Percentiles rank a stretch among this genome's conserved stretches.
Evolutionary conservation across 1,284 basidiomycete genomes (phyloP).

Genomic region (Xerocomus minutiporus): DNA sequence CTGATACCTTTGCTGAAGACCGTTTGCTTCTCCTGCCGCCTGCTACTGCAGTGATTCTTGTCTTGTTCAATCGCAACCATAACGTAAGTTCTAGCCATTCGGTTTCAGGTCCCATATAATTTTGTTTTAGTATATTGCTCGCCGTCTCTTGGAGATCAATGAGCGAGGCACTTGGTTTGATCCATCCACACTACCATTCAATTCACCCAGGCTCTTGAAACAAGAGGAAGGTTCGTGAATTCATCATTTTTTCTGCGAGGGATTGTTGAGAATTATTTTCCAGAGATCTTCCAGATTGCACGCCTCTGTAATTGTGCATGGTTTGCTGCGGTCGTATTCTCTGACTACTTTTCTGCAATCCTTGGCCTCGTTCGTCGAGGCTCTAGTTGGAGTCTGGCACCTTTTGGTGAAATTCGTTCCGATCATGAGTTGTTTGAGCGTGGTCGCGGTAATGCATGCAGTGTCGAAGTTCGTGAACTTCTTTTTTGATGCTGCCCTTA

Average conservation of each 20-base stretch:
- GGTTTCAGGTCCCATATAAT: not conserved
- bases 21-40: constrained; percentile 79
- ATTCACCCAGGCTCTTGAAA: constrained; percentile 37
- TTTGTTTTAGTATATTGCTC: constrained; percentile 64
- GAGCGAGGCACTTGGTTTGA: constrained; percentile 59
- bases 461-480: constrained; percentile 55
- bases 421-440: constrained; percentile 66
- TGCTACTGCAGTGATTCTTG: constrained; percentile 63
- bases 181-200: constrained; percentile 38
- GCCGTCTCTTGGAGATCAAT: constrained; percentile 74
- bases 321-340: constrained; percentile 69
- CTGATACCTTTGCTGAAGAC: constrained; percentile 74
- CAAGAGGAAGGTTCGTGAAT: constrained; percentile 57
- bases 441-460: constrained; percentile 72
- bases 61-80: constrained; percentile 82
- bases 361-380: constrained; percentile 68
- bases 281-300: constrained; percentile 74
- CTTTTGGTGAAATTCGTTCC: constrained; percentile 62
- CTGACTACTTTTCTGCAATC: constrained; percentile 74
- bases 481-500: not conserved
- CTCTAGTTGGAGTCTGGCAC: constrained; percentile 65
- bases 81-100: constrained; percentile 51
- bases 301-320: constrained; percentile 74
- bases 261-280: not conserved
- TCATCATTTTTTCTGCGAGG: not conserved